Conservation (phyloP, 2,329 filamentous ascomycete genomes). For the Aspergillus vadensis region DNA sequence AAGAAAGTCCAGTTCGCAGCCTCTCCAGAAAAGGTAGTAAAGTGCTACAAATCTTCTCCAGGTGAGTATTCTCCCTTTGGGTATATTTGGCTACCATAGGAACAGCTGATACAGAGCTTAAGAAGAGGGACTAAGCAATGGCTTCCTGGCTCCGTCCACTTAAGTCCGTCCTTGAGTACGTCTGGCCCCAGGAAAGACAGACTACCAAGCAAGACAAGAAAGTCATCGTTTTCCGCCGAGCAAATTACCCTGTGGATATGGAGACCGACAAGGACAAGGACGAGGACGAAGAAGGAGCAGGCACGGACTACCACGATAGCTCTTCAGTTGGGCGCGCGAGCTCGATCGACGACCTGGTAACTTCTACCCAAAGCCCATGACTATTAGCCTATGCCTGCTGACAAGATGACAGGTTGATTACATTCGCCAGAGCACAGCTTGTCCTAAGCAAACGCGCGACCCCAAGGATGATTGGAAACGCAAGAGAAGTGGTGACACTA, state of each 20-base stretch:
- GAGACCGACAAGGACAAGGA: not conserved
- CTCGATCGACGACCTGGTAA: slow-evolving; percentile 17
- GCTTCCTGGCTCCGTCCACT: not conserved
- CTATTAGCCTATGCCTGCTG: not conserved
- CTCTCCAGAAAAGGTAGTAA: not conserved
- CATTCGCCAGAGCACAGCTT: slow-evolving; percentile 21
- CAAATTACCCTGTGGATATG: not conserved
- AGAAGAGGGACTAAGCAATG: not conserved
- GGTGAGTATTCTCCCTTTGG: not conserved
- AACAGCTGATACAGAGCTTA: not conserved
- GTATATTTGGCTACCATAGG: not conserved
- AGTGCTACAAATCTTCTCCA: not conserved
- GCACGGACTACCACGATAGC: not conserved
- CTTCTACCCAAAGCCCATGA: not conserved
- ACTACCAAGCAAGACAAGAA: not conserved
- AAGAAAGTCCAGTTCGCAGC: not conserved
- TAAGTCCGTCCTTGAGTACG: not conserved
- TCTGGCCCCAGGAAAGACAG: not conserved
- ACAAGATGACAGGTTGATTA: slow-evolving; percentile 15
- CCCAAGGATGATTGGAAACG: not conserved
- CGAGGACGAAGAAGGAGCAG: not conserved
- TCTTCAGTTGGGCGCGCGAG: not conserved
- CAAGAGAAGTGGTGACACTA: slow-evolving; percentile 17
- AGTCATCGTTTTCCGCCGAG: too few relatives aligned
- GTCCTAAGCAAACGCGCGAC: slow-evolving; percentile 7